A percentile compares a stretch with the other conserved stretches of the same genome.
These are phyloP conservation scores for Sporothrix mexicana DNA, from an alignment of 2,329 filamentous ascomycete genomes.

Conservation along the genomic window DNA sequence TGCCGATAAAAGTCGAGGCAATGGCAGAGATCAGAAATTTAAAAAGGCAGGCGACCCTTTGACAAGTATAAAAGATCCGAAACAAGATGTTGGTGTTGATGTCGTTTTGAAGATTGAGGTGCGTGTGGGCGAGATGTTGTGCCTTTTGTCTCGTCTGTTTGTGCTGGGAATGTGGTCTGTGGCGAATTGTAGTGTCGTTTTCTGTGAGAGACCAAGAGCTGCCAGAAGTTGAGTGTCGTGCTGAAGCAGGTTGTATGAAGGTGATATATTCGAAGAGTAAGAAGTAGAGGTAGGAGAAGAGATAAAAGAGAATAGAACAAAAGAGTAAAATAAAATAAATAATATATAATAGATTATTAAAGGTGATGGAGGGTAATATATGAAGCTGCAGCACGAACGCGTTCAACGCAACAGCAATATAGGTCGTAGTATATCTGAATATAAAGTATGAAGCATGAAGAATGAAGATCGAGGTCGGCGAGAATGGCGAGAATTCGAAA, in stretches of 20 bases:
- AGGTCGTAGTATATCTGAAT: background rate
- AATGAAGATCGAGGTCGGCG: background rate
- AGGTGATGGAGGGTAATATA: conserved; percentile 7
- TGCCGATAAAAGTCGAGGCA: conserved; percentile 5
- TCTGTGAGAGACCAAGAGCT: background rate
- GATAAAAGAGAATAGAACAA: background rate
- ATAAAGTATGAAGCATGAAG: background rate
- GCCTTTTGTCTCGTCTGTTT: background rate
- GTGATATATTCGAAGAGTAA: background rate
- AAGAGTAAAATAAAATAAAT: background rate
- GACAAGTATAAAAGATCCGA: background rate
- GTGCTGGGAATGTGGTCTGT: background rate
- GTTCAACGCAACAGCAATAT: conserved; percentile 19
- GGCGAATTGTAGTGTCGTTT: background rate
- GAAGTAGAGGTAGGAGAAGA: background rate
- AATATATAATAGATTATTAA: conserved; percentile 11
- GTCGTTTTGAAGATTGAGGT: background rate
- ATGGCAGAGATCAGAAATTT: background rate
- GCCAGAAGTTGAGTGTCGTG: conserved; percentile 5
- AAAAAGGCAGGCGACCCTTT: background rate
- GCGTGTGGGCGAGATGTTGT: background rate
- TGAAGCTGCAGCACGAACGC: conserved; percentile 6
- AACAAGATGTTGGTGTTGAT: background rate
- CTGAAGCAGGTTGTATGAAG: conserved; percentile 14
- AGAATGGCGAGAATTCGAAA: background rate